phyloP scores from a whole-genome alignment of 805 yeast genomes.

The Wickerhamiella slavikovae region DNA sequence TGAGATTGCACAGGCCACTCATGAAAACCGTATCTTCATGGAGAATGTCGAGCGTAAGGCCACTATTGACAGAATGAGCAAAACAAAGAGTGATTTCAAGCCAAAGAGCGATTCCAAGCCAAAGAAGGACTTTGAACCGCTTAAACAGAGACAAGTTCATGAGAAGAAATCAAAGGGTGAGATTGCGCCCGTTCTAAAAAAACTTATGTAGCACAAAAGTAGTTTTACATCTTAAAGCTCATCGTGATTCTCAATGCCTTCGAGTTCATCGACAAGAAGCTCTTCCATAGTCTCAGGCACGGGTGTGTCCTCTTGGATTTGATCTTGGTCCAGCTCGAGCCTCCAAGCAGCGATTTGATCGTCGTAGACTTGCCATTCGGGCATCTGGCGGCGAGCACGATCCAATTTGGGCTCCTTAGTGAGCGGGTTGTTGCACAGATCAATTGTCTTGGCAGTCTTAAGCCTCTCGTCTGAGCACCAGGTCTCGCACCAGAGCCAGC shows the following conservation, averaged over 20 bases:
- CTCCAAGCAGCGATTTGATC: conserved; percentile 23
- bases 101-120: too few relatives aligned
- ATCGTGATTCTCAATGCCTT: too few relatives aligned
- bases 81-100: conserved; percentile 19
- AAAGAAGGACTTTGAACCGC: conserved; percentile 25
- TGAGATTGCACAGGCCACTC: conserved; percentile 75
- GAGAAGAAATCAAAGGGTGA: conserved; percentile 8
- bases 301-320: too few relatives aligned
- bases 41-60: conserved; percentile 72
- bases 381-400: conserved; percentile 52
- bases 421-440: conserved; percentile 65
- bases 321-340: too few relatives aligned
- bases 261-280: too few relatives aligned
- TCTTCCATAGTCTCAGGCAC: too few relatives aligned
- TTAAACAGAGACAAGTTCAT: conserved; percentile 45
- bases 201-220: too few relatives aligned
- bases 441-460: conserved; percentile 52
- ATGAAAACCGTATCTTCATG: conserved; percentile 66
- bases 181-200: conserved; percentile 7
- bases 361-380: conserved; percentile 60
- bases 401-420: conserved; percentile 64
- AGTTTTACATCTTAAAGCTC: too few relatives aligned
- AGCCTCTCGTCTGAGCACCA: conserved; percentile 61
- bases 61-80: conserved; percentile 48
- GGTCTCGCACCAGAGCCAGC: conserved; percentile 88